Evolutionary conservation across 257 asterid genomes (phyloP), one percentile per base, ranked within the genome.

Genomic region (Solanum habrochaites): DNA sequence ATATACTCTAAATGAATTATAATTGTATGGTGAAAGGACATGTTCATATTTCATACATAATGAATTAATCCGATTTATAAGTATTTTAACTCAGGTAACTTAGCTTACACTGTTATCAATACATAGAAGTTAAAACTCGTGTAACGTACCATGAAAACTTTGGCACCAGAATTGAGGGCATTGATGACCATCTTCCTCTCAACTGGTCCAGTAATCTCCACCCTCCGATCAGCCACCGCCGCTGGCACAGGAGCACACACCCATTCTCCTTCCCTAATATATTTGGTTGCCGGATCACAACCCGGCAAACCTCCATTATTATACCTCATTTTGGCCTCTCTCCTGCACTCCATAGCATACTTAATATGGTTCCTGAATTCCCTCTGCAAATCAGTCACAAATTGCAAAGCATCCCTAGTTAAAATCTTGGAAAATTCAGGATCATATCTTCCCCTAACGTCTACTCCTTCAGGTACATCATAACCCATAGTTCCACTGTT

Each of bases 121-220:
- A 32, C 8, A 70, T 70, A 32, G 2, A 71, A 71, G 0, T 4
- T 32, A 32, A 71, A 71, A 16, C 15, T 32, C 43, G 13, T 69
- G 74, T 42, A 12, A 86, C 89, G 71, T 71, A 96, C 99, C 99
- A 97, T 97, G 92, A 97, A 97, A 69, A 97, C 98, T 87, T 97
- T 96, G 89, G 99, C 99, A 1, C 99, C 98, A 23, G 98, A 97
- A 74, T 97, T 97, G 89, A 97, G 98, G 0, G 99, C 99, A 88
- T 97, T 97, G 88, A 97, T 97, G 91, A 96, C 73, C 99, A 97
- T 96, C 89, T 97, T 97, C 94, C 99, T 86, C 91, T 94, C 99
- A 2, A 95, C 98, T 1, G 99, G 99, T 0, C 99, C 99, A 18
- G 99, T 97, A 56, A 97, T 97, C 89, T 97, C 99, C 83, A 97